These are phyloP conservation scores for Selaginella moellendorffii DNA, from an alignment of 75 land plant species.

Conservation along the genomic window DNA sequence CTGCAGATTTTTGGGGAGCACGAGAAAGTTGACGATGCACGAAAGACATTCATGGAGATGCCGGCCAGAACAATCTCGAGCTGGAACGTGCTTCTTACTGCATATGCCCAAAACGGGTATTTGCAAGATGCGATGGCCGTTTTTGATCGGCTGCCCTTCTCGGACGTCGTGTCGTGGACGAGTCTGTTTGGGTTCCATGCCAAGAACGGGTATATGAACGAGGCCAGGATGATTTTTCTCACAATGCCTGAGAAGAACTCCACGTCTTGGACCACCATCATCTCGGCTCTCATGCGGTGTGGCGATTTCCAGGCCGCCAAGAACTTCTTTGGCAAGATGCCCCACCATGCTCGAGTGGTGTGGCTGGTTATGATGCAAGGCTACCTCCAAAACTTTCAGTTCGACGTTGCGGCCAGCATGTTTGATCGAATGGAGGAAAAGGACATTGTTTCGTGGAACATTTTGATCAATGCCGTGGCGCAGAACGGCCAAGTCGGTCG, in stretches of 20 bases:
- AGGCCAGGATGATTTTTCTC: not conserved
- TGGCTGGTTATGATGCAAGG: not conserved
- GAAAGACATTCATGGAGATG: not conserved
- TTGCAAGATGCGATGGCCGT: not conserved
- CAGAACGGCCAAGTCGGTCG: not conserved
- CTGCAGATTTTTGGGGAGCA: not conserved
- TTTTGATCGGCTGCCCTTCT: not conserved
- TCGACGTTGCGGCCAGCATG: not conserved
- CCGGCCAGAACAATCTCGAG: not conserved
- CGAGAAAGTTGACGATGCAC: not conserved
- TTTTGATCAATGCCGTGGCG: not conserved
- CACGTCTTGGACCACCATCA: not conserved
- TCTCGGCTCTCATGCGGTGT: not conserved
- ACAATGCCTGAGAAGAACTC: not conserved
- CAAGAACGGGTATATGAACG: not conserved
- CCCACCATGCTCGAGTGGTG: not conserved
- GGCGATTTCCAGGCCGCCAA: not conserved
- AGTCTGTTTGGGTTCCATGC: not conserved
- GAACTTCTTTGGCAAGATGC: not conserved
- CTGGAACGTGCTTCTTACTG: not conserved
- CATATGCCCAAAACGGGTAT: constrained; percentile 2
- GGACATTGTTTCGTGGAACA: constrained; percentile 3
- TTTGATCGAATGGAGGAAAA: not conserved
- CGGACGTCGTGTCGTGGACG: constrained; percentile 3
- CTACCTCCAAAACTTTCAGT: not conserved